Base-by-base conservation (phyloP, 2,329 filamentous ascomycete species). In the Tolypocladium endophyticum region DNA sequence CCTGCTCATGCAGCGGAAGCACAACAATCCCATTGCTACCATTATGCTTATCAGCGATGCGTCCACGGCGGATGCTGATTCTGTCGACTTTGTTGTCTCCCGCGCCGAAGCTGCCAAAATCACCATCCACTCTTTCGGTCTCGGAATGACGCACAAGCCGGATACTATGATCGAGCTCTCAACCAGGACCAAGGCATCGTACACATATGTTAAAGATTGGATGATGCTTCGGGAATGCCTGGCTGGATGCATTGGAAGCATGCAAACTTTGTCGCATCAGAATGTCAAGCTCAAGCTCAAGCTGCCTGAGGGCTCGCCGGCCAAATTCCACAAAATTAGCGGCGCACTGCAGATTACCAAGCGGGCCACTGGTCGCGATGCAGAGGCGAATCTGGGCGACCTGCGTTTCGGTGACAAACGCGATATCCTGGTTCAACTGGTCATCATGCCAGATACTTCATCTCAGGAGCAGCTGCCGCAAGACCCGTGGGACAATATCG, bases 161-260 rank as follows among this genome's bases (percentile, higher is more conserved):
- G 94, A 99, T 71, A 97, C 92, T 0, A 96, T 99, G 92, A 96
- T 99, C 63, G 93, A 97, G 74, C 79, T 99, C 16, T 97, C 94
- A 0, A 94, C 90, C 8, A 84, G 92, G 62, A 99, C 94, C 4
- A 99, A 97, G 76, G 94, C 92, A 5, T 95, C 92, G 1, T 99
- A 97, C 70, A 95, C 92, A 1, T 99, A 97, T 69, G 92, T 99
- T 66, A 99, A 97, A 76, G 94, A 99, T 73, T 99, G 94, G 94
- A 97, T 97, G 93, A 99, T 97, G 93, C 82, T 99, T 41, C 88
- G 94, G 35, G 94, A 99, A 73, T 97, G 94, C 72, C 82, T 97
- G 53, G 94, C 92, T 30, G 94, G 94, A 52, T 97, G 93, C 69
- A 79, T 99, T 35, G 94, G 94, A 55, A 87, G 91, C 18, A 83